Conservation (phyloP, 2,329 filamentous ascomycete genomes). For the Plectosphaerella sp. region DNA sequence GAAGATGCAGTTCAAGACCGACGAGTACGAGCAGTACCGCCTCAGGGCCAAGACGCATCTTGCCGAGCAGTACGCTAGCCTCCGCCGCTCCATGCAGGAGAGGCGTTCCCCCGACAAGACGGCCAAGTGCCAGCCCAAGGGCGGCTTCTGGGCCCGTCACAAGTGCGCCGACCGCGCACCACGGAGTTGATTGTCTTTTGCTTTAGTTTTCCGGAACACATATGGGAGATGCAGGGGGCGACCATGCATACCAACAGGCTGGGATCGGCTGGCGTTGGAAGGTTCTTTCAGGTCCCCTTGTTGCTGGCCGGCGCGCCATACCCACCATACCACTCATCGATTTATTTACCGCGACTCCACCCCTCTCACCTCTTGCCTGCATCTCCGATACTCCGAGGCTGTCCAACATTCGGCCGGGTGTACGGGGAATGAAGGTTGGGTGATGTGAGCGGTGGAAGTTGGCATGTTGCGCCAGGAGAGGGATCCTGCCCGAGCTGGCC, state of each 20-base stretch:
- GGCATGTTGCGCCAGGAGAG: no score
- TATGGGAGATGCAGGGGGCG: background rate
- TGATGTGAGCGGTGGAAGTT: no score
- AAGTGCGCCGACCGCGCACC: slow-evolving; percentile 20
- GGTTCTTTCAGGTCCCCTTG: background rate
- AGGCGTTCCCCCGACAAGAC: slow-evolving; percentile 20
- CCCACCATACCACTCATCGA: background rate
- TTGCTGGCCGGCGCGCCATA: background rate
- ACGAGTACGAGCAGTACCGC: slow-evolving; percentile 41
- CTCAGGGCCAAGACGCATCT: slow-evolving; percentile 41
- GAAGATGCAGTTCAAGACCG: slow-evolving; percentile 42
- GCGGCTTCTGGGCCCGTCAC: slow-evolving; percentile 1
- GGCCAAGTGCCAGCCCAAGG: background rate
- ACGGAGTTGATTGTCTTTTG: slow-evolving; percentile 7
- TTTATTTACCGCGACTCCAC: background rate
- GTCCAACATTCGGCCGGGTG: no score
- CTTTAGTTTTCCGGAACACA: background rate
- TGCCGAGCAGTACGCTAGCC: slow-evolving; percentile 26
- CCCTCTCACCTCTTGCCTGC: no score
- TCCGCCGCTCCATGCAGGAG: slow-evolving; percentile 22
- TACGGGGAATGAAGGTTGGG: no score
- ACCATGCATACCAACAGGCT: background rate
- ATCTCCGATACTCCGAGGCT: no score
- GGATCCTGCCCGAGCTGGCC: no score
- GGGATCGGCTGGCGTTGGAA: background rate